A percentile compares a stretch with the other conserved stretches of the same genome.
These are phyloP conservation scores for Hibiscus mutabilis DNA, from an alignment of 345 rosid genomes.

Conservation along the genomic window DNA sequence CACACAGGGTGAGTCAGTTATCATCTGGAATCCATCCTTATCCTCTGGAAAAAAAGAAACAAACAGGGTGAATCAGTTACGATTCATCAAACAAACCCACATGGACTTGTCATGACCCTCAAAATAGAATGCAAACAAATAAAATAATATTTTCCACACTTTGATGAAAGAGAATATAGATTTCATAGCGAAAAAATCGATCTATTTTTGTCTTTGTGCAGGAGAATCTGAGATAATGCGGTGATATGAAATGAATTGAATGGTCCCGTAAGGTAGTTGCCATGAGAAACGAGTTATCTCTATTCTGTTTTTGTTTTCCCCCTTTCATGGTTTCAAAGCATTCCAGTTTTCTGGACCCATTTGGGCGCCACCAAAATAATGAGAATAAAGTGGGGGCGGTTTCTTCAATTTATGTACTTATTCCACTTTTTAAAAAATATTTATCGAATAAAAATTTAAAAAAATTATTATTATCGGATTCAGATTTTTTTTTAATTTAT, in stretches of 20 bases:
- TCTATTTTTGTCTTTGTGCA: background rate
- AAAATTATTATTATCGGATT: too few species aligned
- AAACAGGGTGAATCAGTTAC: background rate
- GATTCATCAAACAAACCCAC: background rate
- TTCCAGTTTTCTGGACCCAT: background rate
- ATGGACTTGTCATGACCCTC: background rate
- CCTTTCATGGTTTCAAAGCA: background rate
- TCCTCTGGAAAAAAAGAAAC: background rate
- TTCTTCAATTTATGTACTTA: background rate
- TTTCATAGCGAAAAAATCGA: background rate
- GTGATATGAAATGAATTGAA: conserved; percentile 2
- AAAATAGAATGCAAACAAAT: background rate
- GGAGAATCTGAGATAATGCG: conserved; percentile 13
- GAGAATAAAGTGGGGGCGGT: background rate
- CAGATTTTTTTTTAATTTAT: too few species aligned
- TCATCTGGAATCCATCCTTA: background rate
- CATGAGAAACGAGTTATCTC: background rate
- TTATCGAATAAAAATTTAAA: too few species aligned
- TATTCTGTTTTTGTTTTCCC: background rate
- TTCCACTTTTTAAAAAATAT: too few species aligned
- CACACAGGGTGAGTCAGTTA: background rate
- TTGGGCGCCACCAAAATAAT: background rate
- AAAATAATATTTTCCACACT: background rate
- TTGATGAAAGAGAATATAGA: background rate
- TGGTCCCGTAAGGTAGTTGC: conserved; percentile 1